Evolutionary conservation across 2,329 filamentous ascomycete genomes (phyloP).

Genomic region (Diaporthe caulivora): DNA sequence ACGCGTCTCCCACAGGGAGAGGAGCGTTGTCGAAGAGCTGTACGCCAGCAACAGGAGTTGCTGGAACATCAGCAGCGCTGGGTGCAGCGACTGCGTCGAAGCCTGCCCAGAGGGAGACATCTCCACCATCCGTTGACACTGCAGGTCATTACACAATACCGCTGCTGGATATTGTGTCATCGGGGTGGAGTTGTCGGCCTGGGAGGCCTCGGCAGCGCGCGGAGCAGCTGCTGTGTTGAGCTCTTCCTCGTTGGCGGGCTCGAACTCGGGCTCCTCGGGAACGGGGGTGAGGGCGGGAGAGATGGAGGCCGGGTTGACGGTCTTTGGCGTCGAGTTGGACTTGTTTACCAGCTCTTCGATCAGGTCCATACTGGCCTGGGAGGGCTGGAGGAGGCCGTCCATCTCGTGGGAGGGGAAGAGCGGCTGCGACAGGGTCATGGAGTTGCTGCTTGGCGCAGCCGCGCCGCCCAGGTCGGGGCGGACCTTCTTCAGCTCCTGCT

Average conservation of each 20-base stretch:
- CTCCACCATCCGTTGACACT: slow-evolving; percentile 90
- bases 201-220: slow-evolving; percentile 44
- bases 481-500: slow-evolving; percentile 64
- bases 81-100: slow-evolving; percentile 57
- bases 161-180: slow-evolving; percentile 99
- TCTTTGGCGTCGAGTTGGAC: slow-evolving; percentile 53
- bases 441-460: slow-evolving; percentile 54
- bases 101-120: slow-evolving; percentile 60
- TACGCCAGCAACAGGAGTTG: slow-evolving; percentile 73
- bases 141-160: slow-evolving; percentile 99
- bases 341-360: slow-evolving; percentile 59
- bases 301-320: slow-evolving; percentile 72
- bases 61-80: slow-evolving; percentile 59
- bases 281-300: slow-evolving; percentile 69
- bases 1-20: slow-evolving; percentile 73
- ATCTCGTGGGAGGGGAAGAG: slow-evolving; percentile 65
- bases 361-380: slow-evolving; percentile 43
- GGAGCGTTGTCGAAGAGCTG: slow-evolving; percentile 71
- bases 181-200: slow-evolving; percentile 70
- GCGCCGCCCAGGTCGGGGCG: slow-evolving; percentile 58
- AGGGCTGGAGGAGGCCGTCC: slow-evolving; percentile 45
- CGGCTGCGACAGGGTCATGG: slow-evolving; percentile 69
- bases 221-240: slow-evolving; percentile 44
- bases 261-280: slow-evolving; percentile 55
- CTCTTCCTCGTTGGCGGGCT: slow-evolving; percentile 47